Conservation (phyloP, 768 basidiomycete genomes). For the Tricholoma saponaceum region DNA sequence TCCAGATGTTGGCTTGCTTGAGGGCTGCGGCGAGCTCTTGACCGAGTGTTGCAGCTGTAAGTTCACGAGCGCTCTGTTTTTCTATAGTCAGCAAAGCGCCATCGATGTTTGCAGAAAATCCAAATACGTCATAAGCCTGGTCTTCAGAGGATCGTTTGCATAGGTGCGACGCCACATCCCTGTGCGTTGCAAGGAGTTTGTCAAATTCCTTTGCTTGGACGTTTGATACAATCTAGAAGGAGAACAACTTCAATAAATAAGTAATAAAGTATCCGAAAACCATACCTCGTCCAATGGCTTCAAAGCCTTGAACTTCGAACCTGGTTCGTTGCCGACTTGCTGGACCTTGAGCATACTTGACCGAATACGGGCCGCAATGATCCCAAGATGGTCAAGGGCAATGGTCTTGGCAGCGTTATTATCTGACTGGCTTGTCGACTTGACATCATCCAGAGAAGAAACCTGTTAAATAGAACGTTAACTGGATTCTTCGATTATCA, state of each 20-base stretch:
- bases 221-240: constrained; percentile 47
- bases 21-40: constrained; percentile 77
- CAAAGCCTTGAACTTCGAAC: constrained; percentile 33
- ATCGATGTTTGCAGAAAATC: neutral
- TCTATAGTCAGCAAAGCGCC: neutral
- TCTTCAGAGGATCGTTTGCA: constrained; percentile 71
- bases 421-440: constrained; percentile 61
- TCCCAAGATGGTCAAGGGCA: constrained; percentile 89
- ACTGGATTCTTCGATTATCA: neutral
- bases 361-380: constrained; percentile 83
- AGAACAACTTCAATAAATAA: neutral
- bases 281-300: constrained; percentile 71
- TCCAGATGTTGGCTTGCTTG: constrained; percentile 47
- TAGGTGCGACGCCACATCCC: constrained; percentile 63
- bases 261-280: constrained; percentile 2
- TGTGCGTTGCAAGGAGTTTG: constrained; percentile 56
- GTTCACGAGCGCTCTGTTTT: constrained; percentile 76
- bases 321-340: constrained; percentile 21
- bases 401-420: constrained; percentile 84
- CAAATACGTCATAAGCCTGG: constrained; percentile 72
- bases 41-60: constrained; percentile 75
- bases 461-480: constrained; percentile 44
- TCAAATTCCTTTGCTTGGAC: constrained; percentile 50
- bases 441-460: constrained; percentile 77
- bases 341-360: constrained; percentile 49